Evolutionary conservation across 2,329 filamentous ascomycete species (phyloP), one percentile per base, ranked within the genome.

Genomic region (Diaporthe helianthi): DNA sequence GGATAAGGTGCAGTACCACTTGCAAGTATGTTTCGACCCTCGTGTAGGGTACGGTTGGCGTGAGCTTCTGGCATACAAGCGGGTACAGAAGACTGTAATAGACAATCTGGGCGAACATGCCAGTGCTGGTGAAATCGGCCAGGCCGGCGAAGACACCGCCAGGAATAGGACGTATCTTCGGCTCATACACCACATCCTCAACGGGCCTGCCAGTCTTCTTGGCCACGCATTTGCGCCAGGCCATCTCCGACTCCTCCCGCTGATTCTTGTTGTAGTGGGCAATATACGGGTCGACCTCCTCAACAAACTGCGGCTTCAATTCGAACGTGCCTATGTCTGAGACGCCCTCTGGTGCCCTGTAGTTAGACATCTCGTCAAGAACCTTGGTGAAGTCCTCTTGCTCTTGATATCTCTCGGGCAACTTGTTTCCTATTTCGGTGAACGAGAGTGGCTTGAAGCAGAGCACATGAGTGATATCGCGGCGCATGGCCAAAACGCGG

Each of bases 261-360:
- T 98, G 95, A 76, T 99, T 99, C 77, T 97, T 97, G 76, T 90
- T 97, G 79, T 97, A 99, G 77, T 98, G 94, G 8, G 94, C 92
- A 76, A 94, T 96, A 78, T 98, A 99, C 0, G 97, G 96, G 78
- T 99, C 97, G 63, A 99, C 89, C 55, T 97, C 87, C 74, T 95
- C 92, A 47, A 98, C 87, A 75, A 91, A 96, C 71, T 97, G 89
- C 5, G 92, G 89, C 77, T 94, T 96, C 64, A 99, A 83, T 79
- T 98, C 94, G 76, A 99, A 99, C 0, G 93, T 97, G 69, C 97
- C 96, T 19, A 94, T 92, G 77, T 99, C 96, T 5, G 92, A 93
- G 38, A 98, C 82, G 6, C 95, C 96, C 79, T 99, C 96, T 0
- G 96, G 96, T 12, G 93, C 85, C 73, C 94, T 93, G 83, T 94